Conservation (phyloP, 2,329 filamentous ascomycete genomes). For the Calonectria crousiana region DNA sequence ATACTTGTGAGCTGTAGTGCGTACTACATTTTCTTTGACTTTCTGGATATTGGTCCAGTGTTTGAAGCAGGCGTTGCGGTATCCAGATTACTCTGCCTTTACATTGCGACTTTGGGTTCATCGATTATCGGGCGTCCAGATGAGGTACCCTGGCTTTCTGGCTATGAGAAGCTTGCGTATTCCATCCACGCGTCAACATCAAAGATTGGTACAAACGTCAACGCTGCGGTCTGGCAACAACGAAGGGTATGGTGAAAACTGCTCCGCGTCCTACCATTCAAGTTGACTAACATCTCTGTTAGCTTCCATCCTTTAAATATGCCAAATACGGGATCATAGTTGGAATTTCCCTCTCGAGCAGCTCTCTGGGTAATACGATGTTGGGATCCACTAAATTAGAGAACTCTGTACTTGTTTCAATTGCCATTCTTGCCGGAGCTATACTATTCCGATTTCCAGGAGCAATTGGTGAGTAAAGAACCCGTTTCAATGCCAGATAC, state of each 20-base stretch:
- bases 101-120: neutral
- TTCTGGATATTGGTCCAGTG: neutral
- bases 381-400: neutral
- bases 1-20: neutral
- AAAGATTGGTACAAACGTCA: neutral
- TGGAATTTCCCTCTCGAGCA: neutral
- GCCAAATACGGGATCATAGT: neutral
- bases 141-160: slow-evolving; percentile 20
- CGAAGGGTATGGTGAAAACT: neutral
- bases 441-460: neutral
- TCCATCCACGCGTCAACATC: neutral
- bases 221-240: neutral
- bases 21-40: neutral
- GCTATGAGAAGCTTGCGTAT: neutral
- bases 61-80: neutral
- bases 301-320: neutral
- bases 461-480: neutral
- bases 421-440: neutral
- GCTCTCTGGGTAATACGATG: neutral
- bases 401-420: neutral
- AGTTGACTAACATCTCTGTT: neutral
- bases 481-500: neutral
- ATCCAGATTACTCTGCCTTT: neutral
- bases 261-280: too few relatives aligned
- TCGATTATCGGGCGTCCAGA: neutral